These are phyloP conservation scores for Xylariales sp. DNA, from an alignment of 2,329 filamentous ascomycete genomes.

Conservation along the genomic window DNA sequence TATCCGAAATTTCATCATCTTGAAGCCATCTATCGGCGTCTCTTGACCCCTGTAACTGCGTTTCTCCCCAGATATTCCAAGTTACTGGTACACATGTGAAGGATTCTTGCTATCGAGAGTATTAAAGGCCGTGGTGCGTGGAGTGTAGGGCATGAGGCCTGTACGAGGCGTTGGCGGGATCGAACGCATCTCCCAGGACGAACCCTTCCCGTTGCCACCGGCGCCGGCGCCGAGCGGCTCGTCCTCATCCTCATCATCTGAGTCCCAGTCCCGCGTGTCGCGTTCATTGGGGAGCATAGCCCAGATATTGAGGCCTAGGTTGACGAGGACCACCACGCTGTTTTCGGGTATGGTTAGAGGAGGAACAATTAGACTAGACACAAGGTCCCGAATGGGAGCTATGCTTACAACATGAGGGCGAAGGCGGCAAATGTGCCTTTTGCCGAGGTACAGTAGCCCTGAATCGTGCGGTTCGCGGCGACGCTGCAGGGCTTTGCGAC, in stretches of 20 bases:
- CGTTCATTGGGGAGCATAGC: slow-evolving; percentile 67
- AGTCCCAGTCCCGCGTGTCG: slow-evolving; percentile 60
- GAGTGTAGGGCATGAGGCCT: slow-evolving; percentile 65
- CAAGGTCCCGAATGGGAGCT: neutral
- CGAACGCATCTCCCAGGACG: slow-evolving; percentile 69
- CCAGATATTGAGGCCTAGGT: slow-evolving; percentile 69
- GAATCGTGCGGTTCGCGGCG: slow-evolving; percentile 64
- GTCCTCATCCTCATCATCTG: slow-evolving; percentile 51
- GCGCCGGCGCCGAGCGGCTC: slow-evolving; percentile 47
- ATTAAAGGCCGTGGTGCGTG: slow-evolving; percentile 75
- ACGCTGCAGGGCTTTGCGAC: slow-evolving; percentile 75
- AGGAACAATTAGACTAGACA: neutral
- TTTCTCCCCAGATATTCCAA: neutral
- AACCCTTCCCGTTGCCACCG: slow-evolving; percentile 55
- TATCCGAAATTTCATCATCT: slow-evolving; percentile 27
- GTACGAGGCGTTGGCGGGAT: slow-evolving; percentile 55
- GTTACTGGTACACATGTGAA: slow-evolving; percentile 53
- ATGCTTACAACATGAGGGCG: slow-evolving; percentile 73
- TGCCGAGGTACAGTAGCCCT: slow-evolving; percentile 73
- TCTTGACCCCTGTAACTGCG: neutral
- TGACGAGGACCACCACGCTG: slow-evolving; percentile 70
- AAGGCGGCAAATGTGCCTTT: slow-evolving; percentile 74
- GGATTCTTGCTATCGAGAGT: slow-evolving; percentile 69
- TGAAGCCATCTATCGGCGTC: neutral
- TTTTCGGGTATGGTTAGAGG: slow-evolving; percentile 25